phyloP scores from a whole-genome alignment of 2,329 filamentous ascomycete species.

The Dryadomyces quercivorus region DNA sequence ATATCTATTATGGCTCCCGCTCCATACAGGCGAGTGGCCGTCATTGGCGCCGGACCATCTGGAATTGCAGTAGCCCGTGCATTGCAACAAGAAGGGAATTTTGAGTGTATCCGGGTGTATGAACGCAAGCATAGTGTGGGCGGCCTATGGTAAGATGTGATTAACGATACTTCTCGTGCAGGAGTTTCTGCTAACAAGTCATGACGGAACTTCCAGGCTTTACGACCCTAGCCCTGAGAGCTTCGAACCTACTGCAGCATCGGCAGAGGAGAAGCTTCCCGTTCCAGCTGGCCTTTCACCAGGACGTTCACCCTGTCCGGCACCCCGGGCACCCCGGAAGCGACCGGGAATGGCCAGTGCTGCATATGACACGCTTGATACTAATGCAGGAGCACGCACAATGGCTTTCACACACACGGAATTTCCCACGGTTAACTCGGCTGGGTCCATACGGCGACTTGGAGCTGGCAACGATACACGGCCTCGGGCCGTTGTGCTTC shows the following conservation, averaged over 20 bases:
- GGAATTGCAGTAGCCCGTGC: conserved; percentile 3
- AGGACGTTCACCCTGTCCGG: neutral
- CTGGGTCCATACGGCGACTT: neutral
- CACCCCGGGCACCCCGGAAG: neutral
- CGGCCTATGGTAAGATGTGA: neutral
- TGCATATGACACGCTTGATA: conserved; percentile 4
- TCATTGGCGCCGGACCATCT: conserved; percentile 7
- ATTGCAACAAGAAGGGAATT: conserved; percentile 2
- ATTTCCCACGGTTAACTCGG: conserved; percentile 2
- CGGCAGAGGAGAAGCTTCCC: neutral
- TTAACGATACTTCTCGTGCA: no score
- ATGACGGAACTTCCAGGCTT: neutral
- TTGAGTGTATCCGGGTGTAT: conserved; percentile 3
- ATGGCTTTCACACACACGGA: conserved; percentile 8
- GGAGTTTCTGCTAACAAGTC: no score
- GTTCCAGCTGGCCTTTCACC: neutral
- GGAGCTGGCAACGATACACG: conserved; percentile 4
- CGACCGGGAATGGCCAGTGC: neutral
- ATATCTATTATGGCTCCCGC: neutral
- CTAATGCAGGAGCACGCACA: conserved; percentile 1
- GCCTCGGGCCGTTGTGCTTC: neutral
- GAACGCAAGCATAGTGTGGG: conserved; percentile 1
- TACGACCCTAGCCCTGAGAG: neutral
- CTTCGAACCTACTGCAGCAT: neutral
- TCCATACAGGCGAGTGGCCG: conserved; percentile 4